phyloP scores from a whole-genome alignment of 2,329 filamentous ascomycete genomes.

The Neonectria faginata region DNA sequence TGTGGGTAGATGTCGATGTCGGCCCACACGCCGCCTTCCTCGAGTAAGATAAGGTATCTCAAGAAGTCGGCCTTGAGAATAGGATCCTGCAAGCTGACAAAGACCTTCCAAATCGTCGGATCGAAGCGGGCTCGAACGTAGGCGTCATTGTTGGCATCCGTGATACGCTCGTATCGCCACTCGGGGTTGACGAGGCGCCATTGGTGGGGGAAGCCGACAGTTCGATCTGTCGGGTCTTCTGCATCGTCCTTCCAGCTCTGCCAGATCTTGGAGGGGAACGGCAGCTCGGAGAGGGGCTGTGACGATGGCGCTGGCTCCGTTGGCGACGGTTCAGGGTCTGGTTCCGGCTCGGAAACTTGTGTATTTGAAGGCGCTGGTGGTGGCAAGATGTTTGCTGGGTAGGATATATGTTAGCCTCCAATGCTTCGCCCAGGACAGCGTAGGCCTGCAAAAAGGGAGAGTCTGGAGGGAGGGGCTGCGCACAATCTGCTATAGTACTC shows the following conservation, averaged over 20 bases:
- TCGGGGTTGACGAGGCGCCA: slow-evolving; percentile 42
- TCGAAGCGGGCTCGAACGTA: slow-evolving; percentile 74
- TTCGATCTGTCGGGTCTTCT: slow-evolving; percentile 44
- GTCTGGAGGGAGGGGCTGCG: neutral
- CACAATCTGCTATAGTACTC: neutral
- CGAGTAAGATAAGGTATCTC: slow-evolving; percentile 71
- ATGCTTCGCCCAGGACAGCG: neutral
- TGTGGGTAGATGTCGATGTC: slow-evolving; percentile 76
- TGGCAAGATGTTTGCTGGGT: neutral
- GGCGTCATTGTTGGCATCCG: slow-evolving; percentile 43
- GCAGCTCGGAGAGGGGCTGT: neutral
- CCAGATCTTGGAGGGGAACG: slow-evolving; percentile 47
- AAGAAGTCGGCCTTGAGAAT: slow-evolving; percentile 71
- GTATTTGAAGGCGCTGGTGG: neutral
- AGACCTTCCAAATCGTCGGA: slow-evolving; percentile 63
- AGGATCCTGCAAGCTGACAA: slow-evolving; percentile 60
- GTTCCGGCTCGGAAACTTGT: neutral
- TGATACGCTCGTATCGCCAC: slow-evolving; percentile 47
- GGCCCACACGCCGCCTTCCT: slow-evolving; percentile 77
- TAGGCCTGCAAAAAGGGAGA: neutral
- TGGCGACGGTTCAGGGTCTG: neutral
- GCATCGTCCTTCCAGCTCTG: slow-evolving; percentile 49
- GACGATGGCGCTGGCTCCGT: neutral
- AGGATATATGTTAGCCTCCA: neutral
- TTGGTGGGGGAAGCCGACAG: slow-evolving; percentile 45